These are phyloP conservation scores for Jasminum sambac DNA, from an alignment of 257 asterid species.

Conservation along the genomic window DNA sequence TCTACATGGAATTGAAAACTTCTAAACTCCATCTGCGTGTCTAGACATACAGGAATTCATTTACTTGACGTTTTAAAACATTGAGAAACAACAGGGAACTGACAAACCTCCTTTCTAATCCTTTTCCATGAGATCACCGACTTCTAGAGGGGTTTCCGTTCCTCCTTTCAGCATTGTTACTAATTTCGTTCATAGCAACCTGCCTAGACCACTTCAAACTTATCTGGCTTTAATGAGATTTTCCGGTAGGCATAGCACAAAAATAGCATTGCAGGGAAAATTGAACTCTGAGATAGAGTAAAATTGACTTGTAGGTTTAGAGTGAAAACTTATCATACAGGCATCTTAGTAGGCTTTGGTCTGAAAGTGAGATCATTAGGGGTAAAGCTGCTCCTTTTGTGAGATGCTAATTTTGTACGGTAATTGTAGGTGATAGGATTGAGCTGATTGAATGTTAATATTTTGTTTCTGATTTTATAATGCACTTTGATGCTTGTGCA, in stretches of 20 bases:
- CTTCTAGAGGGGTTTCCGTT: not conserved
- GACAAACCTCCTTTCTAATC: not conserved
- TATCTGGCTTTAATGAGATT: not conserved
- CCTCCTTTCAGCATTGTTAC: not conserved
- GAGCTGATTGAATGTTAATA: not conserved
- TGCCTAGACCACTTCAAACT: not conserved
- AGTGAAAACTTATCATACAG: not conserved
- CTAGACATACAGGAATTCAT: not conserved
- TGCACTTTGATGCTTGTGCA: constrained; percentile 31
- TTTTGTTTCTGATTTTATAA: constrained; percentile 5
- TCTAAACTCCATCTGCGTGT: not conserved
- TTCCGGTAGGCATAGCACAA: not conserved
- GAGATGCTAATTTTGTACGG: not conserved
- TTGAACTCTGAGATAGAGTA: not conserved
- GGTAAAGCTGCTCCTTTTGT: not conserved
- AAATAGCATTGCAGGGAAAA: not conserved
- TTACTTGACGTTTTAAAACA: constrained; percentile 1
- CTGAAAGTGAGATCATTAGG: constrained; percentile 13
- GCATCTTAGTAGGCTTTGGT: not conserved
- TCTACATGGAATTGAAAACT: not conserved
- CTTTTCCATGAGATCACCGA: not conserved
- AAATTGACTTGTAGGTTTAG: not conserved
- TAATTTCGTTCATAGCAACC: not conserved
- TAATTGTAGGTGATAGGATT: not conserved
- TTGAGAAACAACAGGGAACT: not conserved